These are phyloP conservation scores for Drechslera avenae DNA, from an alignment of 2,329 filamentous ascomycete species.

Conservation along the genomic window DNA sequence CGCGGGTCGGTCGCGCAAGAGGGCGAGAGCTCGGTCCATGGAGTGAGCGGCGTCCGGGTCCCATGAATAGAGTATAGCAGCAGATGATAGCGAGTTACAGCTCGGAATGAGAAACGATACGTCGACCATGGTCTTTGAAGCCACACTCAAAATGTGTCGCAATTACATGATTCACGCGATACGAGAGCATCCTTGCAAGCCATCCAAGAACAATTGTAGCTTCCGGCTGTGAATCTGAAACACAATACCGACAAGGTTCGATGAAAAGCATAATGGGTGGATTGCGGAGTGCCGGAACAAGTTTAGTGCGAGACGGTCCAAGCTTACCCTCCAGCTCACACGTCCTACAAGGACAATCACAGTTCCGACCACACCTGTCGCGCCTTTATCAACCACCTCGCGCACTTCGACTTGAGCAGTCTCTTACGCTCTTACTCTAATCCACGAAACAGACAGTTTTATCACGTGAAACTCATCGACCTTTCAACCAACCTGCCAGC, in stretches of 20 bases:
- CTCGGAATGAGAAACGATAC: background rate
- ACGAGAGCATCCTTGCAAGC: no score
- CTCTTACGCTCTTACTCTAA: background rate
- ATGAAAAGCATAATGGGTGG: background rate
- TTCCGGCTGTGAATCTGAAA: no score
- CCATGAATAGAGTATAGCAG: background rate
- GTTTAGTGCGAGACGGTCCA: conserved; percentile 2
- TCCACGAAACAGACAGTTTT: background rate
- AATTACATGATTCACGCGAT: no score
- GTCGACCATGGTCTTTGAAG: no score
- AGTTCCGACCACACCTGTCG: conserved; percentile 2
- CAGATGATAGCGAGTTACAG: no score
- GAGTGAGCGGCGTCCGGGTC: background rate
- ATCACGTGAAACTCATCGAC: background rate
- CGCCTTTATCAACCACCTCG: background rate
- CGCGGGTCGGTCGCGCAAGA: background rate
- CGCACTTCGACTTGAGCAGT: background rate
- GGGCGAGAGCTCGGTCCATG: background rate
- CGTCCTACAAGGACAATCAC: conserved; percentile 1
- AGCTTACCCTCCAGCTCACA: conserved; percentile 6
- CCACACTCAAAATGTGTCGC: no score
- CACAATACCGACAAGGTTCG: no score
- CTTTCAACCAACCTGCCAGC: background rate
- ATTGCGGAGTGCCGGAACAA: conserved; percentile 1
- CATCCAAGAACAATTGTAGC: no score